Evolutionary conservation across 345 rosid genomes (phyloP), one percentile per base, ranked within the genome.

Genomic region (Linum tenue): DNA sequence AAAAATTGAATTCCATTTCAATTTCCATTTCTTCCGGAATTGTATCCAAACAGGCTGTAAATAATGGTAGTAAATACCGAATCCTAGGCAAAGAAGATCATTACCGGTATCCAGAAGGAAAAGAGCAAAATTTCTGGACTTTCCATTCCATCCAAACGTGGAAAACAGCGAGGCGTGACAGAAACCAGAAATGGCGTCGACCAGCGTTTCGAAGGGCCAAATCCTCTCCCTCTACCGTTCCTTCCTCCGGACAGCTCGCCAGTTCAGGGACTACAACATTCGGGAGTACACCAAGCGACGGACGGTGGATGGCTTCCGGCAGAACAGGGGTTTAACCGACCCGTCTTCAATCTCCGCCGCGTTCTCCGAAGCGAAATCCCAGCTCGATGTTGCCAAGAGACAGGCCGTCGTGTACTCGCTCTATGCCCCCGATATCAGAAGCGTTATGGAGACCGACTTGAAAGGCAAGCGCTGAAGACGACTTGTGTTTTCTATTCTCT

Each of bases 321-420:
- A 59, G 53, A 83, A 80, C 80, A 70, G 56, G 73, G 62, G 40
- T 62, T 81, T 90, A 50, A 66, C 84, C 4, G 88, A 92, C 37
- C 69, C 77, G 8, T 16, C 71, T 1, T 73, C 85, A 74, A 69
- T 85, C 39, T 59, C 70, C 17, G 79, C 85, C 14, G 92, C 87
- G 4, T 85, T 70, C 73, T 66, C 76, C 60, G 83, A 85, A 31
- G 96, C 87, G 37, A 84, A 75, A 50, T 41, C 71, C 42, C 90
- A 85, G 79, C 87, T 92, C 10, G 84, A 83, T 40, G 75, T 84
- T n/a, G 91, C 82, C n/a, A 82, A 79, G 75, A 73, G 97, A 62
- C 88, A 83, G 64, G 83, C 82, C 35, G 31, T 80, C 40, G 82
- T 90, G 11, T 86, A 90, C 70, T 82, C 84, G 16, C 88, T 85